Conservation (phyloP, 2,329 filamentous ascomycete species). For the Eutypa lata region DNA sequence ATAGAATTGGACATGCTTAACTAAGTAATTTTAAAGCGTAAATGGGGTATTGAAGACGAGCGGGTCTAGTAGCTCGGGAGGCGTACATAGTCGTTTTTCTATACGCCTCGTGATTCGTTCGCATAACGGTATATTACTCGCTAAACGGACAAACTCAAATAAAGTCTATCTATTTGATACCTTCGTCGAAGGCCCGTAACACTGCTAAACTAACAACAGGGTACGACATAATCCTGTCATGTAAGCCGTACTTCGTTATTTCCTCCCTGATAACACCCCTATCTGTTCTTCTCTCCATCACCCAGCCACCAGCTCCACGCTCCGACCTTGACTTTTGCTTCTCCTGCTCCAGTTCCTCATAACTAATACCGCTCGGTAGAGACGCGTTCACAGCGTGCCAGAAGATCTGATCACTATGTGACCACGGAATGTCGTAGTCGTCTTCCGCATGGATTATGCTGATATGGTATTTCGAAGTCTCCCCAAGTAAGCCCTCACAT, state of each 20-base stretch:
- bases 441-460: conserved; percentile 50
- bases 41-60: too few relatives aligned
- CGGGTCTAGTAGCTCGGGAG: too few relatives aligned
- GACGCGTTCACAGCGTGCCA: conserved; percentile 55
- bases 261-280: conserved; percentile 51
- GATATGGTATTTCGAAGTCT: conserved; percentile 36
- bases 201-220: conserved; percentile 51
- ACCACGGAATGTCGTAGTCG: conserved; percentile 48
- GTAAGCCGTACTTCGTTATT: conserved; percentile 52
- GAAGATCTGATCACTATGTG: conserved; percentile 48
- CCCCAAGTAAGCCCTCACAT: conserved; percentile 26
- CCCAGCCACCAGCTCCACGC: conserved; percentile 47
- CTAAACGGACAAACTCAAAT: background rate
- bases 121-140: too few relatives aligned
- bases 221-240: conserved; percentile 58
- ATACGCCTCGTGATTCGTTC: too few relatives aligned
- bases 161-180: background rate
- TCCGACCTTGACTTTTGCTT: conserved; percentile 37
- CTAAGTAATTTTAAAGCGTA: too few relatives aligned
- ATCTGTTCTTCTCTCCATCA: conserved; percentile 42
- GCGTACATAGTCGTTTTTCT: too few relatives aligned
- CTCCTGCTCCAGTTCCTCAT: conserved; percentile 41
- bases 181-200: conserved; percentile 37
- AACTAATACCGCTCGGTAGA: conserved; percentile 29
- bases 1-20: too few relatives aligned